phyloP scores from a whole-genome alignment of 2,329 filamentous ascomycete genomes.

The Fusarium brevicatenulatum region DNA sequence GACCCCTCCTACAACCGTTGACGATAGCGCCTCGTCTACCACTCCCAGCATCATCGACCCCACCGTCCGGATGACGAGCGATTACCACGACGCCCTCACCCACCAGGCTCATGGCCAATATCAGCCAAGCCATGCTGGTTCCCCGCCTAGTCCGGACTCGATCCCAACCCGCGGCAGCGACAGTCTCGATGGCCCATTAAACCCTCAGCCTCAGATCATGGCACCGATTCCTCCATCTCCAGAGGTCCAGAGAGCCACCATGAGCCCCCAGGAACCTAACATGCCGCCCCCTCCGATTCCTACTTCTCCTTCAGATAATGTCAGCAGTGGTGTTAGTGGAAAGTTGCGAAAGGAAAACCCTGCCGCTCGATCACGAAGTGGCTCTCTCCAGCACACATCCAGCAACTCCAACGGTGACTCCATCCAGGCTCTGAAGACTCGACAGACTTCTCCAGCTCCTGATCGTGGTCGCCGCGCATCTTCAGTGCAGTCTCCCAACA shows the following conservation, averaged over 20 bases:
- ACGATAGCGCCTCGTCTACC: constrained; percentile 40
- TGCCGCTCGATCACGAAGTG: constrained; percentile 47
- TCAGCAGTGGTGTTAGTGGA: constrained; percentile 27
- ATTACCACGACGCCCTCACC: constrained; percentile 32
- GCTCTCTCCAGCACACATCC: constrained; percentile 45
- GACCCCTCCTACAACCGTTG: constrained; percentile 37
- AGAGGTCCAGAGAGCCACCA: constrained; percentile 37
- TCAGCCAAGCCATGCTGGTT: constrained; percentile 13
- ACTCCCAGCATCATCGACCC: constrained; percentile 40
- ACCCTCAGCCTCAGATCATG: constrained; percentile 44
- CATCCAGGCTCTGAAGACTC: constrained; percentile 39
- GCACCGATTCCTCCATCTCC: constrained; percentile 46
- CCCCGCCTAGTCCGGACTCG: constrained; percentile 27
- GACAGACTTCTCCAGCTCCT: constrained; percentile 48
- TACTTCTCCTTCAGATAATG: constrained; percentile 30
- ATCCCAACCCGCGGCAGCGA: constrained; percentile 20
- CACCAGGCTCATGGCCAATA: constrained; percentile 18
- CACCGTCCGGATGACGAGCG: constrained; percentile 33
- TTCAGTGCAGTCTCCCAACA: constrained; percentile 56
- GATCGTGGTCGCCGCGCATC: constrained; percentile 58
- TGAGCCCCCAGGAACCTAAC: constrained; percentile 38
- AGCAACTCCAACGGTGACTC: constrained; percentile 23
- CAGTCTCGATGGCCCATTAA: constrained; percentile 35
- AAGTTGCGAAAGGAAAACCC: constrained; percentile 49
- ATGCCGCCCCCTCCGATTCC: constrained; percentile 24